A percentile compares a stretch with the other conserved stretches of the same genome.
phyloP scores from a whole-genome alignment of 2,329 filamentous ascomycete species.

The Passalora sequoiae region DNA sequence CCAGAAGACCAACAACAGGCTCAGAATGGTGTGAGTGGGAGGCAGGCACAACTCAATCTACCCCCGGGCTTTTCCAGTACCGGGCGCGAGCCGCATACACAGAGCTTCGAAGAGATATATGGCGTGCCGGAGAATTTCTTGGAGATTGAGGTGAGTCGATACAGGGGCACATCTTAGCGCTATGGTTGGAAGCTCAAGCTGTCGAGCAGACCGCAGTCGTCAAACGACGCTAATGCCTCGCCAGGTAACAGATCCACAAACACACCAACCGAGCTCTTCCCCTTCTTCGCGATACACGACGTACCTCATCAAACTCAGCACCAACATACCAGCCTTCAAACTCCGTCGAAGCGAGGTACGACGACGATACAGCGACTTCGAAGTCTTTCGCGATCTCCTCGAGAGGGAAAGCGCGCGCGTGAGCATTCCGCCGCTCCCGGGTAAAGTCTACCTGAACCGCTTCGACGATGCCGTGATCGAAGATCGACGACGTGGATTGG shows the following conservation, averaged over 20 bases:
- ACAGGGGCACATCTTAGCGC: too few relatives aligned
- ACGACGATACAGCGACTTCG: constrained; percentile 94
- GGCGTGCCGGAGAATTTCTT: constrained; percentile 97
- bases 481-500: constrained; percentile 80
- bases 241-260: constrained; percentile 87
- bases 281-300: constrained; percentile 72
- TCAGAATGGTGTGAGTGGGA: constrained; percentile 1
- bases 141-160: constrained; percentile 79
- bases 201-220: too few relatives aligned
- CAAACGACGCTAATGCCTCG: too few relatives aligned
- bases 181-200: background rate
- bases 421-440: constrained; percentile 89
- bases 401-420: constrained; percentile 92
- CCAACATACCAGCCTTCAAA: constrained; percentile 99
- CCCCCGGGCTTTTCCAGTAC: constrained; percentile 33
- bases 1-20: constrained; percentile 13
- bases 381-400: constrained; percentile 96
- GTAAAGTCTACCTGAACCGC: constrained; percentile 96
- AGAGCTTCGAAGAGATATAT: constrained; percentile 99
- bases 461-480: constrained; percentile 99
- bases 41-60: constrained; percentile 9
- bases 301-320: constrained; percentile 95
- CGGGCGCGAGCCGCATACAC: constrained; percentile 38
- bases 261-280: constrained; percentile 72
- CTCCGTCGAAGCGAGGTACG: constrained; percentile 78